phyloP scores from a whole-genome alignment of 768 basidiomycete genomes.

The Pulveroboletus sp. region DNA sequence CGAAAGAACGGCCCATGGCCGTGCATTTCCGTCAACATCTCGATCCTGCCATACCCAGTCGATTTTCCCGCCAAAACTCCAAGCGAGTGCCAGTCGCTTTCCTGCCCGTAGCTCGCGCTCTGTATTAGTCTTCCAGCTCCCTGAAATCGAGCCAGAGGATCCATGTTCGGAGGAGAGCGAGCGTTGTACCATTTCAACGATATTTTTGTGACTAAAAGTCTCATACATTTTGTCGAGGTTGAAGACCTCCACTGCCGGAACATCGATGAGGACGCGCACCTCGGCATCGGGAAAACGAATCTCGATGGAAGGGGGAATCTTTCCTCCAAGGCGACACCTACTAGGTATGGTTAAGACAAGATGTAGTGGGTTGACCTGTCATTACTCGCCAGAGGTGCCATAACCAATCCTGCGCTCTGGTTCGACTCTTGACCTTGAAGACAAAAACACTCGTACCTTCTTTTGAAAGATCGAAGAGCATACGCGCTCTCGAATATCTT shows the following conservation, averaged over 20 bases:
- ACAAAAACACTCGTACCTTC: conserved; percentile 83
- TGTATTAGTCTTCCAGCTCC: conserved; percentile 60
- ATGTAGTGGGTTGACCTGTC: neutral
- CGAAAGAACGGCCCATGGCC: conserved; percentile 71
- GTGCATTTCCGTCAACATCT: conserved; percentile 53
- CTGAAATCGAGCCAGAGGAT: conserved; percentile 13
- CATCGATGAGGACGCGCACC: conserved; percentile 62
- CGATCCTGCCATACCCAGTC: conserved; percentile 85
- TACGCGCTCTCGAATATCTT: conserved; percentile 38
- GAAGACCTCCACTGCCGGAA: conserved; percentile 46
- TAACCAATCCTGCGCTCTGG: conserved; percentile 81
- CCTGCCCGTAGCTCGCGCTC: conserved; percentile 51
- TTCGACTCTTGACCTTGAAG: conserved; percentile 75
- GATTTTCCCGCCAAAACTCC: conserved; percentile 66
- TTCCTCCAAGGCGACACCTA: conserved; percentile 71
- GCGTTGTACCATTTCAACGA: conserved; percentile 58
- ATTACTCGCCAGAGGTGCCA: conserved; percentile 74
- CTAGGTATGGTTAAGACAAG: neutral
- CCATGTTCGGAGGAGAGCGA: conserved; percentile 41
- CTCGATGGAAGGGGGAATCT: conserved; percentile 64
- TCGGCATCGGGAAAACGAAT: conserved; percentile 65
- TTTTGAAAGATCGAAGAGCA: conserved; percentile 45
- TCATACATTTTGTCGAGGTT: conserved; percentile 38
- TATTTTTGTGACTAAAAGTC: conserved; percentile 55
- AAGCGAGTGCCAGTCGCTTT: conserved; percentile 64